Base-by-base conservation (phyloP, 192 early-diverging fungal species). In the Paraglomus brasilianum region DNA sequence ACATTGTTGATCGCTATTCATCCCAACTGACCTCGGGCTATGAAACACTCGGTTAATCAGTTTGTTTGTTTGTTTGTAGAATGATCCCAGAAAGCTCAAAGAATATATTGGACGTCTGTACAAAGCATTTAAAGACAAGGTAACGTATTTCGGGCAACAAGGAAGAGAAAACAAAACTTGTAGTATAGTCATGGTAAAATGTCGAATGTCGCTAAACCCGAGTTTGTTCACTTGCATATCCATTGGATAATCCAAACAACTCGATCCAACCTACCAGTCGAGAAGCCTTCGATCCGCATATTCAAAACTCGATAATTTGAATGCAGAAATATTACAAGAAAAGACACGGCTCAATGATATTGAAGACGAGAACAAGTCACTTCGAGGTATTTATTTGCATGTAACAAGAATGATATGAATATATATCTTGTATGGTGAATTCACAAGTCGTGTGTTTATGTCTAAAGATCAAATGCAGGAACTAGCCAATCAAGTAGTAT, bases 281-380 rank as follows among this genome's bases (percentile, higher is more conserved):
- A 69, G 47, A 46, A 48, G 55, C 47, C 50, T 69, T 21, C 19
- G 53, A 46, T 53, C 49, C 9, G 67, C 67, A 39, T 69, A 69
- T 42, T 22, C 52, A 8, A 69, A 69, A 57, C 67, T 69, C 19
- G 67, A 69, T 38, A 17, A 49, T 8, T 47, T 69, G 42, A 69
- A 69, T 45, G 58, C 30, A 17, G 67, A 69, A 57, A 55, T 69
- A 5, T 10, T 44, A 19, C 67, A 69, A 47, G 67, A 69, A 36
- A 55, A 57, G 47, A 69, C 53, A 24, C 46, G 67, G 0, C 44
- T 69, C 19, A 44, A 21, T 42, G 67, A 69, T 57, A 69, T 69
- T 45, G 67, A 69, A 69, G 67, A 69, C 45, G 67, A 69, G 58
- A 69, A 69, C 38, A 40, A 69, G 47, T 57, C 52, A 36, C 67